These are phyloP conservation scores for Borealophlyctis nickersoniae DNA, from an alignment of 192 early-diverging fungal genomes.

Conservation along the genomic window DNA sequence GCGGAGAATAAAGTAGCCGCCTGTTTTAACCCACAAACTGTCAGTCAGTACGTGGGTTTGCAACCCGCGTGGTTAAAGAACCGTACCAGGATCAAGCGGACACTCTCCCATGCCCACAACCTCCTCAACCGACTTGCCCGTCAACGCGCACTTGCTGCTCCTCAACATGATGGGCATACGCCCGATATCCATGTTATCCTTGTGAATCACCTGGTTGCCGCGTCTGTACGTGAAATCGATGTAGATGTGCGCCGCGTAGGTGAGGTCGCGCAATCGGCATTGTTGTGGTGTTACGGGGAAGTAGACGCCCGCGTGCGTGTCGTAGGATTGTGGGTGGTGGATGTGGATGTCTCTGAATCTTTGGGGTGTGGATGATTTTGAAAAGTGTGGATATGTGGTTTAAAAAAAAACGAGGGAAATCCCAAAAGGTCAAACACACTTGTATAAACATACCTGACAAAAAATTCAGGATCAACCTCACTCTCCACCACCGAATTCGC, in stretches of 20 bases:
- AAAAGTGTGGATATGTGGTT: too few species aligned
- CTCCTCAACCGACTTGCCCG: conserved; percentile 22
- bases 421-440: background rate
- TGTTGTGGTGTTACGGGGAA: conserved; percentile 81
- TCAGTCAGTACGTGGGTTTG: background rate
- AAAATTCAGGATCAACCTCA: conserved; percentile 89
- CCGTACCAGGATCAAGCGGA: conserved; percentile 84
- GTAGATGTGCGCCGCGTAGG: conserved; percentile 79
- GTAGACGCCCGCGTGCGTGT: conserved; percentile 57
- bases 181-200: conserved; percentile 77
- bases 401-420: conserved; percentile 15
- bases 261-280: conserved; percentile 87
- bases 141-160: conserved; percentile 47
- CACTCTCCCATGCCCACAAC: conserved; percentile 84
- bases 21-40: conserved; percentile 22
- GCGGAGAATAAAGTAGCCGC: conserved; percentile 91
- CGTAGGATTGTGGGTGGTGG: conserved; percentile 67
- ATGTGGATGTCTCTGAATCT: conserved; percentile 75
- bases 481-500: conserved; percentile 82
- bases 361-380: background rate
- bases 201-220: conserved; percentile 66
- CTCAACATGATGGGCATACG: conserved; percentile 92
- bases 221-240: conserved; percentile 77
- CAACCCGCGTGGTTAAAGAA: background rate
- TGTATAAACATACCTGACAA: conserved; percentile 67